Percentiles rank a stretch among this genome's conserved stretches.
Conservation (phyloP, 1,284 basidiomycete species). For the Ceratobasidium sp. region DNA sequence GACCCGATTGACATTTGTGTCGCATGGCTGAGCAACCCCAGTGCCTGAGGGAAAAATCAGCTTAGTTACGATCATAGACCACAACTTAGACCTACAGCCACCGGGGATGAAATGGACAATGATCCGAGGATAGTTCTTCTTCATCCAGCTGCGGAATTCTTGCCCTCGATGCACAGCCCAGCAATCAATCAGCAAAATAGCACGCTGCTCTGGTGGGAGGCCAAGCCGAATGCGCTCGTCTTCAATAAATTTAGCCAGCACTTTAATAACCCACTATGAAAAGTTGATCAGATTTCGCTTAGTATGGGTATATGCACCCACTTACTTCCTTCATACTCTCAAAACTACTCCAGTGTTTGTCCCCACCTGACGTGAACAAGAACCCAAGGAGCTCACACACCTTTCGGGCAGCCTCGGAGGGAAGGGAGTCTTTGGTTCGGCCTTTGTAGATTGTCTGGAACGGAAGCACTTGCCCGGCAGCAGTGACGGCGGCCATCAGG, state of each 20-base stretch:
- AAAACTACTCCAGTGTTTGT: slow-evolving; percentile 31
- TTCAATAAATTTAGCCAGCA: slow-evolving; percentile 34
- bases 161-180: slow-evolving; percentile 54
- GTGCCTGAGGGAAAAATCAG: slow-evolving; percentile 49
- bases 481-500: slow-evolving; percentile 13
- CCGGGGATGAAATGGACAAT: slow-evolving; percentile 54
- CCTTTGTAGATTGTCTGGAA: slow-evolving; percentile 22
- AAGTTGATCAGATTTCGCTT: background rate
- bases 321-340: slow-evolving; percentile 17
- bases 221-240: background rate
- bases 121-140: slow-evolving; percentile 51
- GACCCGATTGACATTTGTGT: slow-evolving; percentile 54
- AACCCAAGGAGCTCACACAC: background rate
- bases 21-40: slow-evolving; percentile 54
- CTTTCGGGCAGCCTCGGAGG: background rate
- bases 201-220: slow-evolving; percentile 12
- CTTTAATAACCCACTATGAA: slow-evolving; percentile 32
- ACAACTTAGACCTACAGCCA: slow-evolving; percentile 45
- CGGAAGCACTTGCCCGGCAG: background rate
- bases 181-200: slow-evolving; percentile 53
- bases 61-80: background rate
- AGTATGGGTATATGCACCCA: background rate
- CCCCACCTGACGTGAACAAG: slow-evolving; percentile 1
- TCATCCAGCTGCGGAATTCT: slow-evolving; percentile 54
- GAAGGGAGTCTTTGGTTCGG: slow-evolving; percentile 1